These are phyloP conservation scores for Vaucheria bursata DNA, from an alignment of 352 stramenopile species.

Conservation along the genomic window DNA sequence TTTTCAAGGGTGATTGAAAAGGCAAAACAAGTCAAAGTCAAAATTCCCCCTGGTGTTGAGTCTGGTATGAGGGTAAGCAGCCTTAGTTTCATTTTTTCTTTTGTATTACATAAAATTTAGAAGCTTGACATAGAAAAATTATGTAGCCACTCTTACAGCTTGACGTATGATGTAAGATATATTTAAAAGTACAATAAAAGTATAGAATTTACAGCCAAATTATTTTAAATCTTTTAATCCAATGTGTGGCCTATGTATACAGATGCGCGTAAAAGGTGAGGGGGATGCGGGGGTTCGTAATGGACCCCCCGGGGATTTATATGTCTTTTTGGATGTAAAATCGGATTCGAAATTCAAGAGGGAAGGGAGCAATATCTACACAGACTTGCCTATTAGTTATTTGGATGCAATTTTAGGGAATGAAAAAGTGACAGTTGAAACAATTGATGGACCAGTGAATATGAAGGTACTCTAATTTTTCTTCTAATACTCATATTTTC, in stretches of 20 bases:
- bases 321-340: slow-evolving; percentile 66
- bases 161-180: too few relatives aligned
- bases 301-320: slow-evolving; percentile 59
- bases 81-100: too few relatives aligned
- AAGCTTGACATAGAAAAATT: too few relatives aligned
- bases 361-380: slow-evolving; percentile 7
- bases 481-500: neutral
- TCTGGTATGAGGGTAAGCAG: slow-evolving; percentile 55
- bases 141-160: too few relatives aligned
- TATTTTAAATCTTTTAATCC: too few relatives aligned
- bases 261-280: slow-evolving; percentile 61
- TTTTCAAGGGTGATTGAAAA: slow-evolving; percentile 54
- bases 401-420: slow-evolving; percentile 48
- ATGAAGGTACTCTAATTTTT: slow-evolving; percentile 56
- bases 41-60: slow-evolving; percentile 56
- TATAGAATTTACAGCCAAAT: too few relatives aligned
- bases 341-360: neutral
- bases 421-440: slow-evolving; percentile 53
- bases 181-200: too few relatives aligned
- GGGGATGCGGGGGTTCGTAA: slow-evolving; percentile 60
- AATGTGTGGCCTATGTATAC: too few relatives aligned
- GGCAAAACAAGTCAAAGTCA: slow-evolving; percentile 68
- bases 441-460: slow-evolving; percentile 58
- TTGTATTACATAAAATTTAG: too few relatives aligned
- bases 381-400: neutral